Conservation (phyloP, 2,329 filamentous ascomycete species). For the Huntiella decipiens region DNA sequence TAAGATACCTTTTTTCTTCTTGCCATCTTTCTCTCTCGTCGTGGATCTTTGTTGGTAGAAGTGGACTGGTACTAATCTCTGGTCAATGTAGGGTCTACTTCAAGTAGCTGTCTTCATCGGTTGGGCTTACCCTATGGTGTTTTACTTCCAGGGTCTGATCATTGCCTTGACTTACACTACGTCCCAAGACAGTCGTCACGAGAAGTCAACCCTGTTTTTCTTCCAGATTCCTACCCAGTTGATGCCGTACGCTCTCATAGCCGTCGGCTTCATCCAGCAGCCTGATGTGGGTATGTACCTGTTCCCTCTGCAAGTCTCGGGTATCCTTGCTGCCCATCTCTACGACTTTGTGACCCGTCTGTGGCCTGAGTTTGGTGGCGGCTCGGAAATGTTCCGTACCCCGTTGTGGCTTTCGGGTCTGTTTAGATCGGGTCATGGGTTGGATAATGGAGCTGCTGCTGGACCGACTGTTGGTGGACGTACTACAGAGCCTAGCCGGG, state of each 20-base stretch:
- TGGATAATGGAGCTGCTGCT: not conserved
- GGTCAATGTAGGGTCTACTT: constrained; percentile 7
- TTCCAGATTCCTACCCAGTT: constrained; percentile 66
- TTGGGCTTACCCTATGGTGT: constrained; percentile 12
- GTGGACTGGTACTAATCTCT: not conserved
- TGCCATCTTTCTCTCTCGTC: not conserved
- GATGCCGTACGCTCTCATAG: constrained; percentile 63
- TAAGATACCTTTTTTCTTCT: constrained; percentile 3
- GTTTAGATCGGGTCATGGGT: constrained; percentile 18
- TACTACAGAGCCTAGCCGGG: not conserved
- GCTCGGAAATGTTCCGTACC: constrained; percentile 55
- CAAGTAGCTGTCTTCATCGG: constrained; percentile 9
- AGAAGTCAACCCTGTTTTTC: constrained; percentile 61
- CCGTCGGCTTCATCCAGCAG: constrained; percentile 45
- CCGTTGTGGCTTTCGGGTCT: constrained; percentile 44
- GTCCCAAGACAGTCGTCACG: constrained; percentile 65
- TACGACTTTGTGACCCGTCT: constrained; percentile 80
- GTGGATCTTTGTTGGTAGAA: not conserved
- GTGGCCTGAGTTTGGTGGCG: constrained; percentile 77
- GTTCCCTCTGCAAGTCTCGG: constrained; percentile 43
- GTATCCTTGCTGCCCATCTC: constrained; percentile 50
- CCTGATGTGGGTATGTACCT: constrained; percentile 37
- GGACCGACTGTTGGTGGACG: constrained; percentile 1
- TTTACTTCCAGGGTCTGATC: constrained; percentile 46
- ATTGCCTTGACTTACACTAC: constrained; percentile 70